phyloP scores from a whole-genome alignment of 2,329 filamentous ascomycete species.

The Tolypocladium capitatum region DNA sequence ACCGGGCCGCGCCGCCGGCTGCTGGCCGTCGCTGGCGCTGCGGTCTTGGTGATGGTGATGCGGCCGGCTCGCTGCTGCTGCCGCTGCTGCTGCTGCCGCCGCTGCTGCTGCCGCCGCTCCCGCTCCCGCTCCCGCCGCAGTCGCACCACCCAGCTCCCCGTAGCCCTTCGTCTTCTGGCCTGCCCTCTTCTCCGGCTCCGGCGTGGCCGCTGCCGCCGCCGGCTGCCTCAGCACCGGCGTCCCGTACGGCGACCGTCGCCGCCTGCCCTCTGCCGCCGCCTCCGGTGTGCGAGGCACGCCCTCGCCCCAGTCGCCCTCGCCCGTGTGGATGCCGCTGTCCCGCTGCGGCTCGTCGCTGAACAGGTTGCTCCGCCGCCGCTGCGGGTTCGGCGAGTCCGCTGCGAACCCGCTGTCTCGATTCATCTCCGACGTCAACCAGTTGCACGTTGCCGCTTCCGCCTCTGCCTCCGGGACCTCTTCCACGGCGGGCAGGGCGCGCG shows the following conservation, averaged over 20 bases:
- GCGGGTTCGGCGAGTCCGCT: conserved; percentile 29
- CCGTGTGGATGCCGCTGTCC: conserved; percentile 45
- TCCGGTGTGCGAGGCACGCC: conserved; percentile 15
- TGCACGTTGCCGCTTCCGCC: conserved; percentile 14
- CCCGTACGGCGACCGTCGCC: conserved; percentile 18
- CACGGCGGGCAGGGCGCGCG: conserved; percentile 36
- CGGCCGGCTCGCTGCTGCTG: neutral
- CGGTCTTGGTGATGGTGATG: conserved; percentile 8
- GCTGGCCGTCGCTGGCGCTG: conserved; percentile 6
- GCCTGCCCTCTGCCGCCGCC: conserved; percentile 12
- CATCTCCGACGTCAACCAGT: conserved; percentile 17
- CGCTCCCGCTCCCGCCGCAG: neutral
- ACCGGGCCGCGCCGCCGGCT: conserved; percentile 16
- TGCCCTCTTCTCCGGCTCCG: conserved; percentile 31
- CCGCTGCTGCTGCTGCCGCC: no score
- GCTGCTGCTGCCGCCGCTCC: neutral
- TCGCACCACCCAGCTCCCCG: conserved; percentile 9
- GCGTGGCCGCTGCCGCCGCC: conserved; percentile 19
- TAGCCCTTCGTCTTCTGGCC: conserved; percentile 15
- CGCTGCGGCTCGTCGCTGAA: conserved; percentile 24
- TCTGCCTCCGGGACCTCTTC: conserved; percentile 36
- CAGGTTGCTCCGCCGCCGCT: conserved; percentile 20
- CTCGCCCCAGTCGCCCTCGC: conserved; percentile 35
- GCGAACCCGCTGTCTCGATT: conserved; percentile 22
- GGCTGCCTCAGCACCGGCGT: conserved; percentile 29